phyloP scores from a whole-genome alignment of 2,329 filamentous ascomycete species.

The Diaporthe caulivora region DNA sequence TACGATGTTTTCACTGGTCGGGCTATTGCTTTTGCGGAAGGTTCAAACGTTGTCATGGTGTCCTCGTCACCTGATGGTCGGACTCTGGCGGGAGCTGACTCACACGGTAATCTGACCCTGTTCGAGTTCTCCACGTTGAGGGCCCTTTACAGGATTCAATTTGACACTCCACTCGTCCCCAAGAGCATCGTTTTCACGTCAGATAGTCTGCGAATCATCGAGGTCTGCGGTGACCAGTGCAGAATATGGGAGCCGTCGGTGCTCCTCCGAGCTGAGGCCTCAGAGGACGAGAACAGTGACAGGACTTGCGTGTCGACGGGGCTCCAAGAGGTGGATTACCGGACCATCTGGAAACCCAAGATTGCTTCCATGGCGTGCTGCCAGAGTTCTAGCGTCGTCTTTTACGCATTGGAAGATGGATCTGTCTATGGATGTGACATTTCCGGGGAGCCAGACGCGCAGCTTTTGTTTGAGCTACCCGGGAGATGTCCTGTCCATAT shows the following conservation, averaged over 20 bases:
- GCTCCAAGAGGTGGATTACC: slow-evolving; percentile 38
- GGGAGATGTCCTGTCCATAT: slow-evolving; percentile 24
- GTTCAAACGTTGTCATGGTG: slow-evolving; percentile 41
- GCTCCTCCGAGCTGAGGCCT: slow-evolving; percentile 40
- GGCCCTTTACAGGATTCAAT: slow-evolving; percentile 39
- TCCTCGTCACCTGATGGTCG: slow-evolving; percentile 47
- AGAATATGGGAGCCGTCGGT: slow-evolving; percentile 45
- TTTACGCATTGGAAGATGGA: slow-evolving; percentile 43
- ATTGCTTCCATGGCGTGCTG: slow-evolving; percentile 42
- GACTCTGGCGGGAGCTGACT: slow-evolving; percentile 46
- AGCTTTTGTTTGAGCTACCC: too few relatives aligned
- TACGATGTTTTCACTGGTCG: slow-evolving; percentile 43
- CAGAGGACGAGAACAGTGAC: slow-evolving; percentile 40
- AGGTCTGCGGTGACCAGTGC: slow-evolving; percentile 42
- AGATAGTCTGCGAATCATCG: slow-evolving; percentile 43
- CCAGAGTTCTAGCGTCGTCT: slow-evolving; percentile 20
- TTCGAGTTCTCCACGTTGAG: slow-evolving; percentile 46
- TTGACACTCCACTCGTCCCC: slow-evolving; percentile 26
- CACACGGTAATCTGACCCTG: slow-evolving; percentile 44
- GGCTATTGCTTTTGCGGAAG: background rate
- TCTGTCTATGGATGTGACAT: slow-evolving; percentile 42
- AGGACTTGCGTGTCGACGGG: slow-evolving; percentile 32
- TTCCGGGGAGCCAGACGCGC: slow-evolving; percentile 29
- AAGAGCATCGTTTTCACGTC: slow-evolving; percentile 41
- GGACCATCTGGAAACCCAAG: background rate